Conservation (phyloP, 2,329 filamentous ascomycete species). For the Botryotinia globosa region DNA sequence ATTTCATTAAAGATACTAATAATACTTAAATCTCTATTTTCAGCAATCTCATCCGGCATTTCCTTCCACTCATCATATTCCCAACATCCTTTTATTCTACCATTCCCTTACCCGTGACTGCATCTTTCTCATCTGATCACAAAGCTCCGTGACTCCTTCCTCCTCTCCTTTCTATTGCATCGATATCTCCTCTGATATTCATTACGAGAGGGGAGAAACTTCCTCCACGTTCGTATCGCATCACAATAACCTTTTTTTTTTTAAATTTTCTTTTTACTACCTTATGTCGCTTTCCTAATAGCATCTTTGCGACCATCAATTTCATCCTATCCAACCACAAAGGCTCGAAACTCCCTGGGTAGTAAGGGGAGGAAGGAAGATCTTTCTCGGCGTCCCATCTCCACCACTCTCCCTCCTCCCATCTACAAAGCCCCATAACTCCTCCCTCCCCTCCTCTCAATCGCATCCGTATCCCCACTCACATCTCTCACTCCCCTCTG, state of each 20-base stretch:
- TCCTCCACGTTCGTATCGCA: not conserved
- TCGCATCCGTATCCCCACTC: not conserved
- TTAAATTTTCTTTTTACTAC: too few relatives aligned
- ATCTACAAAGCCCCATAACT: not conserved
- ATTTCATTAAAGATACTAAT: not conserved
- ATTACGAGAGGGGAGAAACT: fast-evolving
- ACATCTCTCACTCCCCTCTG: not conserved
- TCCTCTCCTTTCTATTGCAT: not conserved
- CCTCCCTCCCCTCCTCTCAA: not conserved
- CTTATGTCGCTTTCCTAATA: too few relatives aligned
- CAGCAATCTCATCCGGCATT: not conserved
- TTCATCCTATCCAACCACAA: too few relatives aligned
- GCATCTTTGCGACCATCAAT: fast-evolving
- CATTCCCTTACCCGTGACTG: not conserved
- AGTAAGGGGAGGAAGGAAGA: fast-evolving
- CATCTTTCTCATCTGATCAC: not conserved
- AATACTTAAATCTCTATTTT: not conserved
- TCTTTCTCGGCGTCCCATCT: too few relatives aligned
- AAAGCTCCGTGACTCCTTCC: fast-evolving
- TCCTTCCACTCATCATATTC: not conserved
- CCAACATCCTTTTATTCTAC: not conserved
- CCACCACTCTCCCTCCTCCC: not conserved
- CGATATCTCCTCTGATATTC: fast-evolving
- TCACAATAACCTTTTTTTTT: too few relatives aligned
- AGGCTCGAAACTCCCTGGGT: fast-evolving